Base-by-base conservation (phyloP, 257 asterid genomes). In the Craterostigma plantagineum region DNA sequence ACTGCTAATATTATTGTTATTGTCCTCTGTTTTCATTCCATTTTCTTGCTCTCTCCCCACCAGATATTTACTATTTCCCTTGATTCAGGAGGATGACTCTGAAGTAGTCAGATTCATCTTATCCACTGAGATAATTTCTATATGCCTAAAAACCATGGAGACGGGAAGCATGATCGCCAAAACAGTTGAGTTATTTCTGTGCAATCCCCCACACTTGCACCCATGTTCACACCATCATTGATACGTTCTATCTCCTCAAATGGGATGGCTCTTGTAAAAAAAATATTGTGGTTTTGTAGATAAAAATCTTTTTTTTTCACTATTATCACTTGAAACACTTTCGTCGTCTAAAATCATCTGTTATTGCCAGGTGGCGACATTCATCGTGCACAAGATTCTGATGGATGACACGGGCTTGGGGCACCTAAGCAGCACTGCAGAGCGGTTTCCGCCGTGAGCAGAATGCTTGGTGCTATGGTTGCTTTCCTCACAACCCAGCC, bases 101-200 rank as follows among this genome's bases (percentile, higher is more conserved):
- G 93, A 82, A 35, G 98, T 79, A 42, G 82, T 82, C 55, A 68
- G 76, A 63, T 90, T 90, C 61, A 90, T 90, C 55, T 91, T 90
- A 35, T 77, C 95, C 16, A 79, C 95, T 35, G 95, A 83, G 70
- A 90, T 83, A 56, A 76, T 90, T 66, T 95, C 95, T 34, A 60
- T 79, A 60, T 90, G 98, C 69, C 68, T 90, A 51, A 86, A 92
- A 38, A 77, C 98, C 33, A 90, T 90, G 95, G 98, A 90, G 63
- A 79, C 79, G 86, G 98, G 98, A 37, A 82, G 93, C 53, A 93
- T 82, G 56, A 66, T 90, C 43, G 76, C 98, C 39, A 90, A 83
- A 70, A 82, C 98, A 51, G 98, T 76, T 66, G 63, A 81, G 62
- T 67, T 45, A 63, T 33, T 52, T 51, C 48, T 12, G 3, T 36